Percentiles rank a stretch among this genome's conserved stretches.
These are phyloP conservation scores for Acanthamoeba pearcei DNA, from an alignment of 208 protist genomes.

Conservation along the genomic window DNA sequence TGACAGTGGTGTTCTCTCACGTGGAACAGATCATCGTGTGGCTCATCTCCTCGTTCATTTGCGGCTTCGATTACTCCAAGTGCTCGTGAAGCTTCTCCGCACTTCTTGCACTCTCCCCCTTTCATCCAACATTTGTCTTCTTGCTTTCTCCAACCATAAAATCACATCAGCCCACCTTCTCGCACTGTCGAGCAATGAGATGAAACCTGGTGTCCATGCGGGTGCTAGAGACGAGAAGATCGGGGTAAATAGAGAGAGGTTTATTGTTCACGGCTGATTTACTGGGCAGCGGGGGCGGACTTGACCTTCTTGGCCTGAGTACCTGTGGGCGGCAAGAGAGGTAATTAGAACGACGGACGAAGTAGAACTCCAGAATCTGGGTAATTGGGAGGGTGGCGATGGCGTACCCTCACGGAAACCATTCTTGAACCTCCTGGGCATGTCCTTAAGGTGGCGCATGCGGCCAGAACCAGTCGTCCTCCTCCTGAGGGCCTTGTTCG, in stretches of 20 bases:
- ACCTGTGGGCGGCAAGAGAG: neutral
- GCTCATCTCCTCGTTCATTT: constrained; percentile 68
- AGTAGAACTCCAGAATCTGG: neutral
- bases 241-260: constrained; percentile 27
- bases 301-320: constrained; percentile 71
- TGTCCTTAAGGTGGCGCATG: constrained; percentile 97
- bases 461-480: constrained; percentile 98
- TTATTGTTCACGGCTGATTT: constrained; percentile 24
- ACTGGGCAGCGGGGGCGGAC: constrained; percentile 23
- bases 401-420: constrained; percentile 94
- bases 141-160: neutral
- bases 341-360: neutral
- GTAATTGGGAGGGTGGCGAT: neutral
- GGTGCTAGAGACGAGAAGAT: neutral
- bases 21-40: constrained; percentile 34
- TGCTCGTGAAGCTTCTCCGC: neutral
- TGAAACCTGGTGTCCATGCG: neutral
- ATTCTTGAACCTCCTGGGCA: constrained; percentile 98
- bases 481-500: constrained; percentile 98
- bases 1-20: neutral
- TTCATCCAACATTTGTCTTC: neutral
- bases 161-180: neutral
- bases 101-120: neutral
- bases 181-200: neutral
- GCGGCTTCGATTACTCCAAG: constrained; percentile 62